A percentile compares a stretch with the other conserved stretches of the same genome.
These are phyloP conservation scores for Lycium ferocissimum DNA, from an alignment of 257 asterid genomes.

Conservation along the genomic window DNA sequence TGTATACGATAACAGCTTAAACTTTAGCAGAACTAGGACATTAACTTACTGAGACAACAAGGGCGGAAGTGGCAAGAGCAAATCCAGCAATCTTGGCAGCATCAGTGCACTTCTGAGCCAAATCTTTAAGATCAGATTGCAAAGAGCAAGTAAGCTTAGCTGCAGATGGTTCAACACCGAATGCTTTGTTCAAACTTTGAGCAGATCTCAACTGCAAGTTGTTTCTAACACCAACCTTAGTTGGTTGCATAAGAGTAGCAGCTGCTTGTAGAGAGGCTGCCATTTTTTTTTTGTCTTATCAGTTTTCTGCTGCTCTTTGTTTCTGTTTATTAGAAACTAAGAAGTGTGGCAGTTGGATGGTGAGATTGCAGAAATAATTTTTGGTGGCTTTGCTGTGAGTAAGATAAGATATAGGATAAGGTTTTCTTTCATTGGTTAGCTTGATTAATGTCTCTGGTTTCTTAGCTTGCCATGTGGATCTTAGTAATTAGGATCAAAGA, in stretches of 20 bases:
- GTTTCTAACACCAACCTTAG: constrained; percentile 64
- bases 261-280: constrained; percentile 91
- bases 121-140: constrained; percentile 75
- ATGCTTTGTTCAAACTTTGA: constrained; percentile 58
- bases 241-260: constrained; percentile 88
- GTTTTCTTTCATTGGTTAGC: constrained; percentile 57
- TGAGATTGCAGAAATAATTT: constrained; percentile 33
- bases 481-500: constrained; percentile 46
- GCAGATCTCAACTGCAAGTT: constrained; percentile 63
- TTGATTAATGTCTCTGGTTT: constrained; percentile 37
- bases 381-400: constrained; percentile 55
- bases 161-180: constrained; percentile 63
- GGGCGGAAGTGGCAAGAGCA: constrained; percentile 99
- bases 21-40: not conserved
- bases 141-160: constrained; percentile 78
- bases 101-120: constrained; percentile 79
- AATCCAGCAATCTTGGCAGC: constrained; percentile 96
- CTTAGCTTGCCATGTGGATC: constrained; percentile 54
- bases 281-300: constrained; percentile 48
- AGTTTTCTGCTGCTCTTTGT: not conserved
- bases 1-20: not conserved
- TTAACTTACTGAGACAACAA: constrained; percentile 70
- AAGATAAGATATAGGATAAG: constrained; percentile 84
- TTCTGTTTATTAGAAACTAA: constrained; percentile 34
- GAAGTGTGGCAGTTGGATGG: constrained; percentile 31